Evolutionary conservation across 78 protist species (phyloP).

Genomic region (Bodo saltans): DNA sequence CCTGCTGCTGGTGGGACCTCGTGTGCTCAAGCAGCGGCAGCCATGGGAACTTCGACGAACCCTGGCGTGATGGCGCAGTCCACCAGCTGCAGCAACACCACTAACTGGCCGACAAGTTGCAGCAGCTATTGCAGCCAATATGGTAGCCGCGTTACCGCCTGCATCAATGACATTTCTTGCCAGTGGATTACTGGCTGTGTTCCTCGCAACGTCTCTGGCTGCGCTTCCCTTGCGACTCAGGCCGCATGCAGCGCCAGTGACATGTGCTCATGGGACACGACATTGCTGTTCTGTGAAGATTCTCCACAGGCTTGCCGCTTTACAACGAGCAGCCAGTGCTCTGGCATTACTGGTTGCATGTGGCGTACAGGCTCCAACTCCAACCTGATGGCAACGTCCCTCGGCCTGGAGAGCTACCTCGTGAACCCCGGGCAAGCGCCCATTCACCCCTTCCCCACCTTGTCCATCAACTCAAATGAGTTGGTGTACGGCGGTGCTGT

Average conservation of each 20-base stretch:
- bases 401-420: not conserved
- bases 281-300: not conserved
- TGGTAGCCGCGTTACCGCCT: not conserved
- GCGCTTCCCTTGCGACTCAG: not conserved
- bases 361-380: not conserved
- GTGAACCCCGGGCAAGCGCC: not conserved
- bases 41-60: not conserved
- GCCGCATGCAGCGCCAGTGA: not conserved
- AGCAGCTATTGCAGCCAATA: too few relatives aligned
- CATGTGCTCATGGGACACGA: slow-evolving; percentile 12
- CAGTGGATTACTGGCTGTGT: not conserved
- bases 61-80: not conserved
- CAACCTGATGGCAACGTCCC: not conserved
- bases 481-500: slow-evolving; percentile 6
- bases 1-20: not conserved
- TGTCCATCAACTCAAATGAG: not conserved
- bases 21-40: not conserved
- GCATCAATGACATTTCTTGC: slow-evolving; percentile 7
- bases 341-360: not conserved
- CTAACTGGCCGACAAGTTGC: not conserved
- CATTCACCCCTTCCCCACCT: not conserved
- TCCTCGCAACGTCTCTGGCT: not conserved
- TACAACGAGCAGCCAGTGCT: not conserved
- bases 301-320: not conserved
- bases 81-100: not conserved